Evolutionary conservation across 768 basidiomycete genomes (phyloP).

Genomic region (Cyclocybe cylindracea): DNA sequence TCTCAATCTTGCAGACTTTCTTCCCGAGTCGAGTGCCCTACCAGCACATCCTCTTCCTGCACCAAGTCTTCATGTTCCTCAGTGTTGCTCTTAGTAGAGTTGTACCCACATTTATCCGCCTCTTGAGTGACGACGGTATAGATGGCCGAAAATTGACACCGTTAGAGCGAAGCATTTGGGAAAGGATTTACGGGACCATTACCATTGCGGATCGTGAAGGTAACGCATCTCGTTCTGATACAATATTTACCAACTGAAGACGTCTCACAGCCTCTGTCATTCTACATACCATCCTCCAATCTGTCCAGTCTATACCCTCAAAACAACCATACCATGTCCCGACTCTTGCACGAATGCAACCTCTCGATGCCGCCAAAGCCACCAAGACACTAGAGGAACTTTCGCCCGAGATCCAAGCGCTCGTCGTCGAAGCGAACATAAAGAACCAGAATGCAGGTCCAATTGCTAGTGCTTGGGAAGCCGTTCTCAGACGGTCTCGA

Average conservation of each 20-base stretch:
- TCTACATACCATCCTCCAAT: constrained; percentile 54
- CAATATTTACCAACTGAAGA: not conserved
- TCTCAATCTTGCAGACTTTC: constrained; percentile 28
- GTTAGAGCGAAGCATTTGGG: constrained; percentile 41
- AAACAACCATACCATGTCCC: constrained; percentile 31
- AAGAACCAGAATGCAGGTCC: constrained; percentile 58
- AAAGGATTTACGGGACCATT: constrained; percentile 42
- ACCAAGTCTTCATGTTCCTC: constrained; percentile 74
- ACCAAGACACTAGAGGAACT: constrained; percentile 41
- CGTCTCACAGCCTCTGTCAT: constrained; percentile 44
- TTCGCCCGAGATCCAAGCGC: constrained; percentile 59
- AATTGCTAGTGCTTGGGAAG: constrained; percentile 55
- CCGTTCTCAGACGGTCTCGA: constrained; percentile 28
- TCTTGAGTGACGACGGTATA: constrained; percentile 13
- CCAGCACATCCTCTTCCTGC: constrained; percentile 78
- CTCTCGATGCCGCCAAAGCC: constrained; percentile 28
- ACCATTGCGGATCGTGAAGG: constrained; percentile 57
- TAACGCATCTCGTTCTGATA: constrained; percentile 21
- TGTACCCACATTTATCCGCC: constrained; percentile 64
- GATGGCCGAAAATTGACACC: constrained; percentile 28
- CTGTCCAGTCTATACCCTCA: constrained; percentile 41
- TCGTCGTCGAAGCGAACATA: constrained; percentile 65
- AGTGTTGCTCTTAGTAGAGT: constrained; percentile 74
- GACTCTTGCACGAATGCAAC: constrained; percentile 39
- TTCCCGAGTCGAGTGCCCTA: constrained; percentile 71